phyloP scores from a whole-genome alignment of 768 basidiomycete species.

The Termitomyces bulborhizus region DNA sequence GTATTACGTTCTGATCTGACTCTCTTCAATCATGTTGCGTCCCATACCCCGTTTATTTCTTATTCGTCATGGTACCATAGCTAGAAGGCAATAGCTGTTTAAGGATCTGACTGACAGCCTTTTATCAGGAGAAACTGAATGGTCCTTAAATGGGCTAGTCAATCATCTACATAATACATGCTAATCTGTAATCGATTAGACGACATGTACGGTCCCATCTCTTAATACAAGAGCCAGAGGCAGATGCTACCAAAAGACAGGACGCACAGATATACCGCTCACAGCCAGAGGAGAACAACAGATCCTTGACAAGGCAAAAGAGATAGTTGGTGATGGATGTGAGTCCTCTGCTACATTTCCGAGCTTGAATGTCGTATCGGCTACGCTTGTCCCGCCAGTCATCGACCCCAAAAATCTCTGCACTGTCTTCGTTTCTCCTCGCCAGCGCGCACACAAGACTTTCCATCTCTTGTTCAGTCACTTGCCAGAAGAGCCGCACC shows the following conservation, averaged over 20 bases:
- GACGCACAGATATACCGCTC: constrained; percentile 81
- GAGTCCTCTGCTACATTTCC: constrained; percentile 23
- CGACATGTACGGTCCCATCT: constrained; percentile 47
- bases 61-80: constrained; percentile 61
- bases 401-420: constrained; percentile 78
- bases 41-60: constrained; percentile 74
- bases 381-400: constrained; percentile 38
- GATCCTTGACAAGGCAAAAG: constrained; percentile 54
- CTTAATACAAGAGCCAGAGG: background rate
- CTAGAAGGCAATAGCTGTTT: background rate
- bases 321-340: constrained; percentile 77
- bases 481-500: constrained; percentile 35
- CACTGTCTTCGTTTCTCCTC: constrained; percentile 79
- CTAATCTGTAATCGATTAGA: constrained; percentile 25
- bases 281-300: constrained; percentile 70
- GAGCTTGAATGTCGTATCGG: background rate
- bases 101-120: background rate
- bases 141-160: constrained; percentile 82
- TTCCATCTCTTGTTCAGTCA: constrained; percentile 73
- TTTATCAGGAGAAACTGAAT: constrained; percentile 80
- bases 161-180: background rate
- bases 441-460: constrained; percentile 77
- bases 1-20: too few species aligned
- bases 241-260: constrained; percentile 50
- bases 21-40: constrained; percentile 26